Evolutionary conservation across 2,329 filamentous ascomycete genomes (phyloP), one percentile per base, ranked within the genome.

Genomic region (Seiridium unicorne): DNA sequence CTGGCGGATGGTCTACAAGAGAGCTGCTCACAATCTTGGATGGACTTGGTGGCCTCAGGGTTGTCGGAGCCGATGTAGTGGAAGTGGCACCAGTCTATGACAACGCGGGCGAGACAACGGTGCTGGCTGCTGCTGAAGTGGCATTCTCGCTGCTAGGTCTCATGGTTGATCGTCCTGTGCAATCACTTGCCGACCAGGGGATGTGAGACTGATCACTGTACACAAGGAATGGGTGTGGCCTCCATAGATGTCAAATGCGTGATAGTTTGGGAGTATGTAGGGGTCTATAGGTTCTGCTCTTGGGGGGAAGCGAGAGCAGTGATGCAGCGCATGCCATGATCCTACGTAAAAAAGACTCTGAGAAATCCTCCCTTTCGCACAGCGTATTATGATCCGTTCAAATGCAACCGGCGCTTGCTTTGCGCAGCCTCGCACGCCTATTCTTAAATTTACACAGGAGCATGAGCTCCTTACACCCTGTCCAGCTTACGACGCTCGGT

Each of bases 401-500:
- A 44, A 57, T 58, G 53, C 56, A 53, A 44, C 53, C 46, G 7
- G 36, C 35, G 38, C 47, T 34, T 31, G 18, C 5, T 46, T 6
- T 18, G 34, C 49, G 18, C 11, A n/a, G 9, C 49, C 5, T 31
- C 34, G 36, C 18, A 3, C 31, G 54, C 31, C 40, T 36, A 31
- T 46, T 34, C 56, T 48, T 66, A 63, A 65, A 58, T 64, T 64
- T 66, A 68, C 58, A 59, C 55, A 59, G 56, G 59, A 59, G 42
- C 26, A 56, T 44, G 1, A 38, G 34, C 13, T 46, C 51, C 62
- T 77, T 80, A 86, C 64, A 84, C 79, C 71, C 88, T 85, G 70
- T 90, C 92, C 70, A 95, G 81, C 81, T 93, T 96, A 73, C 93
- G 88, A 73, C 94, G 89, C 81, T 93, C 77, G 74, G 92, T 94